Conservation (phyloP, 257 asterid species). For the Nicotiana obtusifolia region DNA sequence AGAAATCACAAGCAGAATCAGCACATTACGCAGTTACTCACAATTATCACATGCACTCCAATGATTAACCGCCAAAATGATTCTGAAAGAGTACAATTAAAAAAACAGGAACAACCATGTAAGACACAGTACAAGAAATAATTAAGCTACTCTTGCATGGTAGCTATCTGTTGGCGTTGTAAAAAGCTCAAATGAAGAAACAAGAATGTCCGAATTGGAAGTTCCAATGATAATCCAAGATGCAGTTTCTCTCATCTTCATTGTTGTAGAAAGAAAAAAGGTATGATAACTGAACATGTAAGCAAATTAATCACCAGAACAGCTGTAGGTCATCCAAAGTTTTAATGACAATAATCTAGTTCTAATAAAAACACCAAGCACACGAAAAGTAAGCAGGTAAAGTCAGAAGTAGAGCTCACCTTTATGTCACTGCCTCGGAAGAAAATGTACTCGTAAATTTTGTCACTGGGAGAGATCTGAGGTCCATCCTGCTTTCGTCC, state of each 20-base stretch:
- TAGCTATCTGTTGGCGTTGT: not conserved
- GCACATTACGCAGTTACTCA: not conserved
- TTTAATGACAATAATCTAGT: not conserved
- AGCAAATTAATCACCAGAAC: not conserved
- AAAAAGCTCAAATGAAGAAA: not conserved
- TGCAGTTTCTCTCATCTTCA: not conserved
- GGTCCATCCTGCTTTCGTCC: constrained; percentile 23
- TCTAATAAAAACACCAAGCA: not conserved
- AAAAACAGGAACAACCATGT: not conserved
- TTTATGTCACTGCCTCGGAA: constrained; percentile 30
- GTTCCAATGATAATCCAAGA: not conserved
- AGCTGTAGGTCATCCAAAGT: not conserved
- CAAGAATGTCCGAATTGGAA: not conserved
- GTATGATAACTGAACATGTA: not conserved
- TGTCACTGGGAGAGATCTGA: constrained; percentile 21
- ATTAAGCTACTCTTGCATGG: not conserved
- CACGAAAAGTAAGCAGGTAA: not conserved
- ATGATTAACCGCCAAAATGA: not conserved
- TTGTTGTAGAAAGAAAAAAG: not conserved
- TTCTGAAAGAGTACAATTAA: not conserved
- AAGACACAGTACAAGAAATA: not conserved
- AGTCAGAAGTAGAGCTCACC: constrained; percentile 6
- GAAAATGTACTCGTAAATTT: constrained; percentile 19
- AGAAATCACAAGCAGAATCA: not conserved
- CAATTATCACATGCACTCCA: not conserved